Evolutionary conservation across 139 green algal species (phyloP).

Genomic region (Mesostigma viride): DNA sequence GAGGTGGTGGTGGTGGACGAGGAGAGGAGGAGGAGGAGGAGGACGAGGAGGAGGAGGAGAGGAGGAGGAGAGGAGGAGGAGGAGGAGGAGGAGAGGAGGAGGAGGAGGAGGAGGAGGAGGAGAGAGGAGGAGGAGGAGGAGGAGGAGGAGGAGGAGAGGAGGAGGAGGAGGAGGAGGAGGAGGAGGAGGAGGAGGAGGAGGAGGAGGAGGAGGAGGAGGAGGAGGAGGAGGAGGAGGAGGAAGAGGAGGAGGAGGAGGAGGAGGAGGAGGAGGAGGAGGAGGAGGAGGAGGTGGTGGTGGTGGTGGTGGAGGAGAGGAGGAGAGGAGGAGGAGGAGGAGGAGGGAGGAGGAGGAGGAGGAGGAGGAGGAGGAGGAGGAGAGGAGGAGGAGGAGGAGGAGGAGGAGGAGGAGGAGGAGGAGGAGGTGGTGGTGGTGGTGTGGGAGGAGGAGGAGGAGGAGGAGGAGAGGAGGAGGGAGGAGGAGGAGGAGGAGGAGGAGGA

Average conservation of each 20-base stretch:
- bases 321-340: neutral
- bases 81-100: neutral
- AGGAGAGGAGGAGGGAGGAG: no score
- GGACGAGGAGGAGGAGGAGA: neutral
- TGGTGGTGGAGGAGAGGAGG: slow-evolving; percentile 20
- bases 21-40: neutral
- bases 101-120: neutral
- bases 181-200: no score
- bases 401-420: no score
- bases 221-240: neutral
- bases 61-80: neutral
- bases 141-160: no score
- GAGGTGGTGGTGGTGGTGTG: no score
- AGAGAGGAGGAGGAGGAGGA: no score
- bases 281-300: slow-evolving; percentile 43
- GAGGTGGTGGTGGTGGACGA: neutral
- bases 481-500: no score
- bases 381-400: neutral
- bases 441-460: no score
- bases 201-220: no score
- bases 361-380: neutral
- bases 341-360: neutral
- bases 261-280: slow-evolving; percentile 34
- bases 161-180: no score
- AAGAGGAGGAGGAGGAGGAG: slow-evolving; percentile 25